Base-by-base conservation (phyloP, 305 asterid genomes). In the Fraxinus angustifolia region DNA sequence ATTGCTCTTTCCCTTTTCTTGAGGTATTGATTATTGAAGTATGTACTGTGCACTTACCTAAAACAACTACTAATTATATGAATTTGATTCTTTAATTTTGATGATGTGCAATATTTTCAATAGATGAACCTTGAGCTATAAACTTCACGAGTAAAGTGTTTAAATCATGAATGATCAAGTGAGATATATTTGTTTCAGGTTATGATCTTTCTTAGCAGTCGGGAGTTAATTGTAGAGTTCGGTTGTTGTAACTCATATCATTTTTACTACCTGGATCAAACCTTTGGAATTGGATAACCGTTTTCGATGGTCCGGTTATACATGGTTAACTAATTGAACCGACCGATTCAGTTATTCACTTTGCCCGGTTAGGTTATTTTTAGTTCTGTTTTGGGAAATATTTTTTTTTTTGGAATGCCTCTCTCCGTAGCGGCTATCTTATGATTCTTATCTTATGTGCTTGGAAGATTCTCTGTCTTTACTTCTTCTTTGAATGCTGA, bases 1-100 rank as follows among this genome's bases (percentile, higher is more conserved):
- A 68, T 79, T 80, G 79, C 80, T 79, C 87, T 53, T 78, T 28
- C 31, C 79, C 40, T 34, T 65, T 26, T 71, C 12, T 23, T 48
- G 42, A 76, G 40, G 14, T 76, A 19, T 78, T 75, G 78, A 79
- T 50, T 76, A 19, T 78, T 75, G 78, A 79, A 65, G 60, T 58
- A 42, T 84, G 76, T 80, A 36, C 78, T 73, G 76, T 71, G 81
- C 73, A 80, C 80, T 48, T 65, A 0, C n/a, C 6, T 65, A 28
- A 77, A 28, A 53, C 5, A 77, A 14, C 28, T 23, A 10, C 31
- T 76, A 76, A 76, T 45, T 77, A 79, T 78, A 36, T 67, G 11
- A 23, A 0, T 30, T 82, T 65, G 58, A 19, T 28, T 19, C 5
- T 12, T 62, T 34, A 58, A 58, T 19, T 58, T 58, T n/a, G 8